Base-by-base conservation (phyloP, 2,329 filamentous ascomycete species). In the Lecanosticta acicola region DNA sequence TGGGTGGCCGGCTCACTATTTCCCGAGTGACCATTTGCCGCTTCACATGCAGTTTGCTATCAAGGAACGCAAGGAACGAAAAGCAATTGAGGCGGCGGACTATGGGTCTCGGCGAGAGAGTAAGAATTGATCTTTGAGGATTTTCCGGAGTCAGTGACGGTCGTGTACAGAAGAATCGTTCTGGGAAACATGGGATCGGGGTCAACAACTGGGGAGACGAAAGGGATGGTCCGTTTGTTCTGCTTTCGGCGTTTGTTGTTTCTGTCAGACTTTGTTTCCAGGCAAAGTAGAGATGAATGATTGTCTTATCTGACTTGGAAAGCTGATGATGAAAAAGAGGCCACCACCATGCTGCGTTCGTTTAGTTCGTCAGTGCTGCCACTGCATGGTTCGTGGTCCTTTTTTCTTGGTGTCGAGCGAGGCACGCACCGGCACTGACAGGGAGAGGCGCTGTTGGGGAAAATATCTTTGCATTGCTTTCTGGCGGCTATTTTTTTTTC, bases 1-100 rank as follows among this genome's bases (percentile, higher is more conserved):
- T 3, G 89, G 89, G 0, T 95, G 95, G 69, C 90, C 90, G 16
- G 90, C 93, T 66, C 91, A 88, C 71, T 89, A 95, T 71, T 95
- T 94, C 75, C 90, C 90, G 1, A 87, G 87, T 58, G 90, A 96
- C 63, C 90, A 96, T 67, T 80, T 96, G 59, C 87, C 90, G 63
- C 81, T 95, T 62, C 83, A 90, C 75, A 84, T 86, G 43, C 86
- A 95, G 65, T 94, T 95, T 68, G 81, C 85, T 57, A 84, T 95
- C 73, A 94, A 94, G 73, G 78, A 82, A 32, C 81, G 86, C 59
- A 94, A 93, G 71, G 87, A 91, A 51, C 61, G 63, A 14, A 67
- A 66, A 51, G 51, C 51, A 32, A 54, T 51, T 8, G 53, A 62
- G 9, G 63, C 66, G 46, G 63, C 63, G 41, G 62, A 66, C 43